Evolutionary conservation across 2,329 filamentous ascomycete species (phyloP), one percentile per base, ranked within the genome.

Genomic region (Dactylellina leptospora): DNA sequence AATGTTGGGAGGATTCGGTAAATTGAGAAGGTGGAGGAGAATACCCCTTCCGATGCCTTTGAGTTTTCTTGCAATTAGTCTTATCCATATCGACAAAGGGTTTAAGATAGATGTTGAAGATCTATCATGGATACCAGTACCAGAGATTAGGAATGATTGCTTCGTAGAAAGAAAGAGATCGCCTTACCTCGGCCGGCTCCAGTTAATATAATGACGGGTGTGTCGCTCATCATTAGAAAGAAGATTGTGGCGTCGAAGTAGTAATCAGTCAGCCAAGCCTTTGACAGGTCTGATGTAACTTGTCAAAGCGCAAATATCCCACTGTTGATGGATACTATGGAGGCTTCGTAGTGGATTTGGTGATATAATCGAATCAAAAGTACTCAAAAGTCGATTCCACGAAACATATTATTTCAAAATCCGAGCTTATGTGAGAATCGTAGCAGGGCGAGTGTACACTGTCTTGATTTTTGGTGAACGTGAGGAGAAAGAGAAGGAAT

Each of bases 11-110:
- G 80, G 78, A 47, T 80, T 79, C 3, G 80, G 78, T n/a, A 79
- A 76, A n/a, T 81, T 78, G 75, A 89, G 84, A 38, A 90, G 83
- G 78, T 85, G 83, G 75, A 86, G 83, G 3, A 86, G 82, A 36
- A 87, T 83, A 38, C 86, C 83, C 44, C 85, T 83, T 69, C 87
- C 87, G 75, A 89, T 87, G 20, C 86, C 85, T 85, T 71, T 45
- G 18, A 50, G 55, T 30, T 23, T 23, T 6, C 42, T 23, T 40
- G 22, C n/a, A 13, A 20, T 50, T 44, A 23, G 25, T 30, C 6
- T 18, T 6, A 23, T 36, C 22, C 6, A 25, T 13, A 8, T 27
- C 18, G 20, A 27, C 3, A 13, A 10, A 45, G 42, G 8, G 4
- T 20, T 9, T 45, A 45, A 16, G 4, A 42, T 4, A 42, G 38